A percentile compares a stretch with the other conserved stretches of the same genome.
These are phyloP conservation scores for Paramyrothecium sp. DNA, from an alignment of 2,329 filamentous ascomycete species.

Conservation along the genomic window DNA sequence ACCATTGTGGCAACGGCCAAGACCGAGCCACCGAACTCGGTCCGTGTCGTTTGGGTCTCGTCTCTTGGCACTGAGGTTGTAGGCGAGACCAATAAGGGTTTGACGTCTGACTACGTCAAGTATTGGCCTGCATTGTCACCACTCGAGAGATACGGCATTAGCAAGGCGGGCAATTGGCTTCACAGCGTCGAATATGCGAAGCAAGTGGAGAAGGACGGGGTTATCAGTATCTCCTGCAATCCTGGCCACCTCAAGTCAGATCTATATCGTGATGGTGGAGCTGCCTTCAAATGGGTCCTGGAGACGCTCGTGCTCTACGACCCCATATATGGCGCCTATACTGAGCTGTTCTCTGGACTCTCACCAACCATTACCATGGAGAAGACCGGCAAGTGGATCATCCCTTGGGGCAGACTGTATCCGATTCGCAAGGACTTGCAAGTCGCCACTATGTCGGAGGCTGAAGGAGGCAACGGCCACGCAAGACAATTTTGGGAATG, in stretches of 20 bases:
- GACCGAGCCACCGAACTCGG: constrained; percentile 14
- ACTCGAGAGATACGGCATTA: constrained; percentile 17
- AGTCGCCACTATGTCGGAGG: constrained; percentile 17
- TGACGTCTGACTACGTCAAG: constrained; percentile 20
- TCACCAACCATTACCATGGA: constrained; percentile 38
- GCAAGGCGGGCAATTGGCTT: constrained; percentile 18
- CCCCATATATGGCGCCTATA: constrained; percentile 39
- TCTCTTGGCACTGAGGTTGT: constrained; percentile 8
- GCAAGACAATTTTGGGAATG: constrained; percentile 31
- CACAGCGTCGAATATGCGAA: constrained; percentile 18
- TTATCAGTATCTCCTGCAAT: constrained; percentile 25
- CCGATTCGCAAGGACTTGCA: constrained; percentile 22
- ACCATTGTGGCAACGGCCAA: constrained; percentile 27
- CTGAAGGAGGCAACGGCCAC: constrained; percentile 28
- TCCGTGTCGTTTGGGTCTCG: constrained; percentile 19
- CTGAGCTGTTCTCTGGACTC: constrained; percentile 42
- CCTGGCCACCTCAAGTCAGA: constrained; percentile 33
- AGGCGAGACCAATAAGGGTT: constrained; percentile 9
- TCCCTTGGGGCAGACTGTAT: constrained; percentile 24
- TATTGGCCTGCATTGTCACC: constrained; percentile 12
- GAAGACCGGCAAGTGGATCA: constrained; percentile 18
- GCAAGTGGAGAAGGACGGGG: constrained; percentile 15
- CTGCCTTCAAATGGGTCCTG: constrained; percentile 7
- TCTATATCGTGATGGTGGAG: constrained; percentile 20
- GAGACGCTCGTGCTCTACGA: constrained; percentile 17